phyloP scores from a whole-genome alignment of 257 asterid genomes.

The Gentiana macrophylla region DNA sequence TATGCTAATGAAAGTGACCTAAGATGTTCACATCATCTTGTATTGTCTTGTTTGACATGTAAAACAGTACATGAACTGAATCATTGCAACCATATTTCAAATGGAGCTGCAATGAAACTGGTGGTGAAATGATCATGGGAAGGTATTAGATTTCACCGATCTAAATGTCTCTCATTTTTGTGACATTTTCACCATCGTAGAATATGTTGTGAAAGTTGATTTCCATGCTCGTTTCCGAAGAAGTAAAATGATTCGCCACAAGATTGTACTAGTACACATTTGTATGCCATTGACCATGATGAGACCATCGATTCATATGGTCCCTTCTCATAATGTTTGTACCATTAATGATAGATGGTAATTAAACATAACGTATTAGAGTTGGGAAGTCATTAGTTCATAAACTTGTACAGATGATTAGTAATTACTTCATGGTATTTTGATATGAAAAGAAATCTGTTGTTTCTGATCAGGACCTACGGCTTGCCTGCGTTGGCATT shows the following conservation, averaged over 20 bases:
- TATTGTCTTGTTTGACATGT: background rate
- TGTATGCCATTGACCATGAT: too few relatives aligned
- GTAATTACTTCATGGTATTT: background rate
- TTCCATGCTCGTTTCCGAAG: too few relatives aligned
- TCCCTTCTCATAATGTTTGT: too few relatives aligned
- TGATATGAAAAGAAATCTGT: background rate
- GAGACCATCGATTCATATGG: background rate
- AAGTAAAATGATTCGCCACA: too few relatives aligned
- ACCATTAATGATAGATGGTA: too few relatives aligned
- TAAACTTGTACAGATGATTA: background rate
- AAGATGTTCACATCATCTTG: background rate
- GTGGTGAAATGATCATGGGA: slow-evolving; percentile 98
- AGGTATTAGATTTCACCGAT: slow-evolving; percentile 32
- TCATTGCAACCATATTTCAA: slow-evolving; percentile 28
- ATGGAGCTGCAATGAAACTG: slow-evolving; percentile 96
- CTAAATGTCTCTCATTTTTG: background rate
- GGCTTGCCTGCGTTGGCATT: slow-evolving; percentile 68
- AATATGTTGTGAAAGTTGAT: too few relatives aligned
- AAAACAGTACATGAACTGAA: slow-evolving; percentile 9
- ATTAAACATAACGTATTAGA: too few relatives aligned
- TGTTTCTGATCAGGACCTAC: slow-evolving; percentile 65
- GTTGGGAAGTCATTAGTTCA: too few relatives aligned
- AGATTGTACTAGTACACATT: too few relatives aligned
- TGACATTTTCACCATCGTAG: too few relatives aligned
- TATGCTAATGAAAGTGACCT: too few relatives aligned